These are phyloP conservation scores for Psilocybe subaeruginosa DNA, from an alignment of 768 basidiomycete species.

Conservation along the genomic window DNA sequence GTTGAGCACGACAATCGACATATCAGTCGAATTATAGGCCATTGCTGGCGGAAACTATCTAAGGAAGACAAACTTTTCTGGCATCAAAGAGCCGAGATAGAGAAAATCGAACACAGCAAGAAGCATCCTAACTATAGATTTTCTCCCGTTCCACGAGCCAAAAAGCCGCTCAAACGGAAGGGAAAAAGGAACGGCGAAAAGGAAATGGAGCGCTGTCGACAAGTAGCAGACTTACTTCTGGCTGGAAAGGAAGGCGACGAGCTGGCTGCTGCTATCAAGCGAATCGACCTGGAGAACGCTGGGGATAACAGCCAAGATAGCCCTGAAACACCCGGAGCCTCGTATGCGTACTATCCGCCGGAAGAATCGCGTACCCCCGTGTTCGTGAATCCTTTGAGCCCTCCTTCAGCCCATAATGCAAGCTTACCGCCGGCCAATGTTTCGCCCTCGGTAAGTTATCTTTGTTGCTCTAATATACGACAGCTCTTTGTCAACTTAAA, in stretches of 20 bases:
- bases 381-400: slow-evolving; percentile 2
- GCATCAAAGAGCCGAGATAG: slow-evolving; percentile 51
- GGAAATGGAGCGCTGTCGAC: slow-evolving; percentile 51
- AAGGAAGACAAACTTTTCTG: slow-evolving; percentile 54
- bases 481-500: background rate
- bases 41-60: slow-evolving; percentile 57
- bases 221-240: slow-evolving; percentile 52
- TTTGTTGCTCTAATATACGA: background rate
- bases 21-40: slow-evolving; percentile 58
- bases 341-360: background rate
- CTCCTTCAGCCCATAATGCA: background rate
- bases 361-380: background rate
- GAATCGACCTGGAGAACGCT: background rate
- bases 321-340: background rate
- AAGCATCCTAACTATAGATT: slow-evolving; percentile 61
- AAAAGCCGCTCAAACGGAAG: slow-evolving; percentile 48
- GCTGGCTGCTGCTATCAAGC: background rate
- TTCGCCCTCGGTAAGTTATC: background rate
- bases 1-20: slow-evolving; percentile 62
- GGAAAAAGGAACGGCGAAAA: slow-evolving; percentile 52
- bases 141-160: slow-evolving; percentile 44
- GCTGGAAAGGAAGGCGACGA: slow-evolving; percentile 51
- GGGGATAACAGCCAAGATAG: background rate
- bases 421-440: background rate
- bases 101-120: slow-evolving; percentile 49